Evolutionary conservation across 495 filamentous ascomycete species (phyloP), one percentile per base, ranked within the genome.

Genomic region (Xylaria castorea): DNA sequence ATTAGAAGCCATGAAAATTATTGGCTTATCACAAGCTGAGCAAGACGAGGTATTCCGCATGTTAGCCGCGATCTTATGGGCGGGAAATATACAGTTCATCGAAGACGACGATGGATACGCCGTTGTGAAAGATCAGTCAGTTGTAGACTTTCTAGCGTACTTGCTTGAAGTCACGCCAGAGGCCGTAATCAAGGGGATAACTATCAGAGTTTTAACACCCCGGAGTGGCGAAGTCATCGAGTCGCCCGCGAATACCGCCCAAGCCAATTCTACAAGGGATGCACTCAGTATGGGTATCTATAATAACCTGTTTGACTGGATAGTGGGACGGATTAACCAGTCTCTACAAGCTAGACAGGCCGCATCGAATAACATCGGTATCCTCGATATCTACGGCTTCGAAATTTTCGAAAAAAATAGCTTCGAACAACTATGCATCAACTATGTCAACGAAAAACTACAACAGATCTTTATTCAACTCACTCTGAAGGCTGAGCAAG

Each of bases 381-480:
- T 99, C 81, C 88, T 99, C 63, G 97, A 99, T 87, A 99, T 99
- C 73, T 99, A 99, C 81, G 97, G 97, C 20, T 99, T 99, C 76
- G 97, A 99, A 81, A 99, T 99, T 74, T 99, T 99, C 75, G 96
- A 99, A 81, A 94, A 92, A 82, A 99, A 99, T 83, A 97, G 94
- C 71, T 99, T 99, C 76, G 97, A 99, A 81, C 97, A 99, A 84
- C 91, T 99, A 20, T 99, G 97, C 82, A 99, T 99, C 83, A 99
- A 99, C 86, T 99, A 99, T 79, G 97, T 99, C 79, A 99, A 99
- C 83, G 97, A 99, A 82, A 99, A 99, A 81, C 85, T 99, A 60
- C 97, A 99, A 82, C 97, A 99, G 80, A 99, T 99, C 77, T 99
- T 99, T 80, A 99, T 99, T 72, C 97, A 99, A 81, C 87, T 99